A percentile compares a stretch with the other conserved stretches of the same genome.
phyloP scores from a whole-genome alignment of 331 rosid genomes.

The Stylosanthes scabra region DNA sequence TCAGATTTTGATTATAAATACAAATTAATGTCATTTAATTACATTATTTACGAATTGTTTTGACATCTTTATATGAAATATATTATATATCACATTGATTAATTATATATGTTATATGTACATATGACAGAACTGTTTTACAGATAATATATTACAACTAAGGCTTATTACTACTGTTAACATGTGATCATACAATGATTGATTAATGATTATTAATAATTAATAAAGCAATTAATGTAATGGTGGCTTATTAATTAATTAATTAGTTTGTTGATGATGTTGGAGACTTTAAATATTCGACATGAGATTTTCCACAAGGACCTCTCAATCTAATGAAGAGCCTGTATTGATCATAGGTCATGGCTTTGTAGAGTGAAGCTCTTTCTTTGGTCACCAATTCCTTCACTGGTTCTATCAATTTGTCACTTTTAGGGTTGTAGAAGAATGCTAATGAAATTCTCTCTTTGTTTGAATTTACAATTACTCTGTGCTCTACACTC shows the following conservation, averaged over 20 bases:
- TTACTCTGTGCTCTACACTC: constrained; percentile 59
- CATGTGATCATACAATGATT: too few relatives aligned
- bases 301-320: constrained; percentile 55
- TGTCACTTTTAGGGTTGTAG: constrained; percentile 61
- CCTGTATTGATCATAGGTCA: constrained; percentile 57
- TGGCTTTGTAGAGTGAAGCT: constrained; percentile 47
- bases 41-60: constrained; percentile 34
- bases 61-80: too few relatives aligned
- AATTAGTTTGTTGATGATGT: constrained; percentile 1
- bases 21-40: background rate
- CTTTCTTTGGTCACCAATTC: constrained; percentile 40
- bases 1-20: background rate
- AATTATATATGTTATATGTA: too few relatives aligned
- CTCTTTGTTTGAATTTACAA: constrained; percentile 50
- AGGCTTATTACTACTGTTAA: too few relatives aligned
- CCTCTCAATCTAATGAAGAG: constrained; percentile 53
- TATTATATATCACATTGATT: too few relatives aligned
- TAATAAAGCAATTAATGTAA: background rate
- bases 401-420: constrained; percentile 50
- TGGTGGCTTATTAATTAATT: too few relatives aligned
- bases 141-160: background rate
- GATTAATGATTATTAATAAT: too few relatives aligned
- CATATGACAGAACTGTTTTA: too few relatives aligned
- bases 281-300: constrained; percentile 53
- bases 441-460: constrained; percentile 56